Evolutionary conservation across 2,329 filamentous ascomycete genomes (phyloP), one percentile per base, ranked within the genome.

Genomic region (Decorospora gaudefroyi): DNA sequence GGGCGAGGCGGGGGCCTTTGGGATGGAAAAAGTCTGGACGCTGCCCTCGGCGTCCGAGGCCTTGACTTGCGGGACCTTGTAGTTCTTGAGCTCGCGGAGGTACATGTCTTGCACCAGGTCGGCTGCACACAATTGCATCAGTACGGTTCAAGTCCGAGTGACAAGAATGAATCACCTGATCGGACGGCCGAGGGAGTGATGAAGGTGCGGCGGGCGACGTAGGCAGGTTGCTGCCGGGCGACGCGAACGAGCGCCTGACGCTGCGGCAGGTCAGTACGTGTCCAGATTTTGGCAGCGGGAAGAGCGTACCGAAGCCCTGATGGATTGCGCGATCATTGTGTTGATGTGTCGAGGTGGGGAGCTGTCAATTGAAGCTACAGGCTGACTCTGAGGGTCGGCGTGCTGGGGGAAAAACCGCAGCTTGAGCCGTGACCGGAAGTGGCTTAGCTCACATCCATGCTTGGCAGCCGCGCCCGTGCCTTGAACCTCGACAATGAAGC

Each of bases 51-150:
- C 79, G 70, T 97, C 93, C 65, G 83, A 83, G 55, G 90, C 81
- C 81, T 96, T 96, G 77, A 92, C 72, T 60, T 84, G 78, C 44
- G 88, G 79, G 55, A 85, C 78, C 83, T 97, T 97, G 87, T 96
- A 97, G 76, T 84, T 83, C 78, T 92, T 93, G 71, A 99, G 85
- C 77, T 97, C 91, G 74, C 86, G 87, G 64, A 99, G 85, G 82
- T 99, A 99, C 70, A 99, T 83, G 73, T 97, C 92, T 78, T 97
- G 93, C 65, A 99, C 89, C 68, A 96, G 84, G 75, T 99, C 93
- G 84, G 89, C 93, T 97, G 70, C 25, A 56, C 29, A 43, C 57
- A 65, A 66, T 67, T 62, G 58, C 35, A 51, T 68, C 58, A 68
- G 65, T 61, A 59, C 39, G 19, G 49, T 26, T 48, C 21, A 15